A percentile compares a stretch with the other conserved stretches of the same genome.
phyloP scores from a whole-genome alignment of 2,329 filamentous ascomycete species.

The Aureobasidium sp. region DNA sequence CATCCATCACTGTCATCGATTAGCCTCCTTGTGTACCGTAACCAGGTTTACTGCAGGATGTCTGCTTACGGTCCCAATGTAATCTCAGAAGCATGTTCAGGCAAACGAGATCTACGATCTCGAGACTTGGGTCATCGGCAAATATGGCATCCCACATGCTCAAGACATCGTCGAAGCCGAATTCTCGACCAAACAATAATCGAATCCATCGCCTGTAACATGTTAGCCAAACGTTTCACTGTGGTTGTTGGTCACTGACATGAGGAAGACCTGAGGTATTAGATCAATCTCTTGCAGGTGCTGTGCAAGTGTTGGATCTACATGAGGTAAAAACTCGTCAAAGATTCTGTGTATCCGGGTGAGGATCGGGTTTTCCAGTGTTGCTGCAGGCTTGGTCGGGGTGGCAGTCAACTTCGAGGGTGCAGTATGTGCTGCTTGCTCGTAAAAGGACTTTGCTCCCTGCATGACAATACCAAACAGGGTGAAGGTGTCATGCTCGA shows the following conservation, averaged over 20 bases:
- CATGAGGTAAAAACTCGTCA: conserved; percentile 66
- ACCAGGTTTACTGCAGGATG: neutral
- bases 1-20: conserved; percentile 58
- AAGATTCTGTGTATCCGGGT: conserved; percentile 82
- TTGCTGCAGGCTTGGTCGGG: conserved; percentile 32
- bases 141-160: conserved; percentile 88
- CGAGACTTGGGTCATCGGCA: conserved; percentile 71
- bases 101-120: conserved; percentile 84
- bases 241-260: conserved; percentile 51
- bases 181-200: conserved; percentile 87
- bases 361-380: conserved; percentile 64
- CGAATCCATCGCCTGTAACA: conserved; percentile 75
- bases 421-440: conserved; percentile 46
- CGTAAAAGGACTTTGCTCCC: conserved; percentile 77
- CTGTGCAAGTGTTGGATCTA: conserved; percentile 74
- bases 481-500: conserved; percentile 87
- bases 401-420: conserved; percentile 25
- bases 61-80: conserved; percentile 70
- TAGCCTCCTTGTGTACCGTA: neutral
- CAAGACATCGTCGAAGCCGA: conserved; percentile 77
- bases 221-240: conserved; percentile 21
- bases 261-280: conserved; percentile 92
- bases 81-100: conserved; percentile 89
- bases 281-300: conserved; percentile 82
- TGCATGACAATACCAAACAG: conserved; percentile 86